A percentile compares a stretch with the other conserved stretches of the same genome.
Conservation (phyloP, 257 asterid genomes). For the Solanum phureja region DNA sequence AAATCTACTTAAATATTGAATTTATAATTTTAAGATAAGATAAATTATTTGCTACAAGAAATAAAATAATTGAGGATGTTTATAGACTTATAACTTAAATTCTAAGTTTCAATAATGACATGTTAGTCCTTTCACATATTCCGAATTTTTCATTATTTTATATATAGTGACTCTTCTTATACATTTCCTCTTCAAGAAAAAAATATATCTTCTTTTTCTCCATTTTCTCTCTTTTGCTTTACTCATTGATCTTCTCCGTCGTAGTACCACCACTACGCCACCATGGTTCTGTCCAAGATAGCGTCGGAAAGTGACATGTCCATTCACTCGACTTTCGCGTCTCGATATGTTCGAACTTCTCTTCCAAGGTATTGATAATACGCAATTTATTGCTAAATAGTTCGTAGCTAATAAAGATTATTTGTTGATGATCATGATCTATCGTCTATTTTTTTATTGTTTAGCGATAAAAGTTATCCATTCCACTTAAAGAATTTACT, state of each 20-base stretch:
- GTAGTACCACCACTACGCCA: neutral
- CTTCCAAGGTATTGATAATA: conserved; percentile 51
- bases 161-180: neutral
- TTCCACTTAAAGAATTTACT: neutral
- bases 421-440: neutral
- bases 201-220: neutral
- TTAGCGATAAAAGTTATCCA: neutral
- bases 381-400: neutral
- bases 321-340: conserved; percentile 69
- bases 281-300: conserved; percentile 70
- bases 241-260: neutral
- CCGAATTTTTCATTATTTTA: neutral
- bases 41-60: neutral
- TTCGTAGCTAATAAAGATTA: accelerated
- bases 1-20: accelerated
- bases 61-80: neutral
- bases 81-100: neutral
- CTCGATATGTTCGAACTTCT: conserved; percentile 62
- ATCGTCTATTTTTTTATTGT: neutral
- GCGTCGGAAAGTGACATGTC: conserved; percentile 48
- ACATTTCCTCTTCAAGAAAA: neutral
- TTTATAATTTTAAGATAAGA: neutral
- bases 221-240: neutral
- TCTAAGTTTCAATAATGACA: neutral
- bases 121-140: neutral